These are phyloP conservation scores for Penicillium palitans DNA, from an alignment of 2,329 filamentous ascomycete genomes.

Conservation along the genomic window DNA sequence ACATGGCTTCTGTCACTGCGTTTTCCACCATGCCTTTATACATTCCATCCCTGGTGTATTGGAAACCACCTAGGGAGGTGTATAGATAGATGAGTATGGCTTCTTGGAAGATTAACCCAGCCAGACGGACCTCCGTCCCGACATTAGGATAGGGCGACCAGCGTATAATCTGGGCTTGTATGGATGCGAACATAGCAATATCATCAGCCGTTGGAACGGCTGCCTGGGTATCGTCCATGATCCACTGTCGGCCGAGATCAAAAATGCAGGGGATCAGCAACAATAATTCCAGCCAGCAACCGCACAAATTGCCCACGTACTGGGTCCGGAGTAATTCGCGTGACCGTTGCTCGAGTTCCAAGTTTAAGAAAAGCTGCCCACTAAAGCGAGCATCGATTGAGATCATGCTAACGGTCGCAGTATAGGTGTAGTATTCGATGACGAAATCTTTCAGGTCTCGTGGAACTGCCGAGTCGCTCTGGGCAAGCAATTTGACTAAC, in stretches of 20 bases:
- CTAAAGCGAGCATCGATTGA: slow-evolving; percentile 41
- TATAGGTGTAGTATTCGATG: slow-evolving; percentile 53
- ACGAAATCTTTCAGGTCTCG: slow-evolving; percentile 48
- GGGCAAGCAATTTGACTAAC: slow-evolving; percentile 40
- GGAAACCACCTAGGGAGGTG: slow-evolving; percentile 27
- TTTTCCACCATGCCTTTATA: slow-evolving; percentile 29
- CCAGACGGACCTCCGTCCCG: slow-evolving; percentile 41
- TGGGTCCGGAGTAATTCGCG: slow-evolving; percentile 28
- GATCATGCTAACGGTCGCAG: slow-evolving; percentile 51
- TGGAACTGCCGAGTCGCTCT: slow-evolving; percentile 35
- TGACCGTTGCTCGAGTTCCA: slow-evolving; percentile 45
- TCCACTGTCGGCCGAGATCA: slow-evolving; percentile 38
- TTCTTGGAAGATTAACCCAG: slow-evolving; percentile 49
- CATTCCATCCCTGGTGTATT: slow-evolving; percentile 28
- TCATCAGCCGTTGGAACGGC: slow-evolving; percentile 41
- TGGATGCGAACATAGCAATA: slow-evolving; percentile 46
- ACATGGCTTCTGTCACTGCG: slow-evolving; percentile 30
- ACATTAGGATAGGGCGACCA: slow-evolving; percentile 43
- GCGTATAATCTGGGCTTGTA: slow-evolving; percentile 46
- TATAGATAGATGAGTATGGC: slow-evolving; percentile 49
- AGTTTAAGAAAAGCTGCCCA: slow-evolving; percentile 37
- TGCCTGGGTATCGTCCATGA: slow-evolving; percentile 29
- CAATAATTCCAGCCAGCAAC: slow-evolving; percentile 34
- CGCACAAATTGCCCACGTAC: slow-evolving; percentile 34
- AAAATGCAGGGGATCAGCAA: slow-evolving; percentile 36